A percentile compares a stretch with the other conserved stretches of the same genome.
phyloP scores from a whole-genome alignment of 2,329 filamentous ascomycete species.

The Clonostachys chloroleuca region DNA sequence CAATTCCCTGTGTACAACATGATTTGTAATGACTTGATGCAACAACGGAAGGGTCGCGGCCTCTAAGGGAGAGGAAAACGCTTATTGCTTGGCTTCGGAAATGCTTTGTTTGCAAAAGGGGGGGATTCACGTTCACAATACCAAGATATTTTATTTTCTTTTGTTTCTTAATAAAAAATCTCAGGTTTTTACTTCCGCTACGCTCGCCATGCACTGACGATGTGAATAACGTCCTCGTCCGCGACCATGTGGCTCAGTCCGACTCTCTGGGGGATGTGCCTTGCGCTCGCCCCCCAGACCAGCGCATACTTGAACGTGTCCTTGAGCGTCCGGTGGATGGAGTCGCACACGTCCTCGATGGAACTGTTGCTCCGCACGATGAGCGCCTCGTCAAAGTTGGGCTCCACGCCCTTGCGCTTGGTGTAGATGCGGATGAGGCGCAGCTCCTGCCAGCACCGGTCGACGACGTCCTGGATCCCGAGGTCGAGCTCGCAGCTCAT shows the following conservation, averaged over 20 bases:
- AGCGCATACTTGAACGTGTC: conserved; percentile 98
- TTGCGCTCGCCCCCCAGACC: conserved; percentile 95
- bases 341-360: conserved; percentile 96
- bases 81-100: no score
- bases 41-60: background rate
- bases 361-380: conserved; percentile 86
- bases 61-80: background rate
- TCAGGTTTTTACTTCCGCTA: conserved; percentile 19
- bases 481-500: conserved; percentile 98
- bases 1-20: no score
- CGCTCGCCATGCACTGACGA: conserved; percentile 60
- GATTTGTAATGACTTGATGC: no score
- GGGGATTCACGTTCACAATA: background rate
- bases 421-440: conserved; percentile 90
- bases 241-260: conserved; percentile 77
- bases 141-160: background rate
- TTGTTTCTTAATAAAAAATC: background rate
- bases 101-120: background rate
- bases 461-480: conserved; percentile 88
- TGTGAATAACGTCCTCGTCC: conserved; percentile 66
- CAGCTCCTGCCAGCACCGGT: conserved; percentile 92
- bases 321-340: conserved; percentile 89
- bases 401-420: conserved; percentile 89
- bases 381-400: conserved; percentile 84
- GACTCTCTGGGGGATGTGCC: conserved; percentile 90